These are phyloP conservation scores for Colletotrichum agaves DNA, from an alignment of 2,329 filamentous ascomycete genomes.

Conservation along the genomic window DNA sequence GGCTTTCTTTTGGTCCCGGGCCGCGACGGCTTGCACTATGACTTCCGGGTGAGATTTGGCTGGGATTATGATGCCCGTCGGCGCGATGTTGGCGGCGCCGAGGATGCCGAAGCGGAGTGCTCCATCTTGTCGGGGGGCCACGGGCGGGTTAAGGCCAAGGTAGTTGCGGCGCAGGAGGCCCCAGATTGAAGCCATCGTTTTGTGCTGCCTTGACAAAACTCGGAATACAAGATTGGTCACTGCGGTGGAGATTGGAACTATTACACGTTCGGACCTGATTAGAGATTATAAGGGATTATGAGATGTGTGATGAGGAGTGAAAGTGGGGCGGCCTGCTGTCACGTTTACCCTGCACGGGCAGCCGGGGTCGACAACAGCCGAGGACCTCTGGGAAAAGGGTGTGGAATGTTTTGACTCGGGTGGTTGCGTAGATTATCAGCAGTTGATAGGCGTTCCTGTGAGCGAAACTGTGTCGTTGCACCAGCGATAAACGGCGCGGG, in stretches of 20 bases:
- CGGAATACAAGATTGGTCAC: too few species aligned
- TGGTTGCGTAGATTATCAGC: too few species aligned
- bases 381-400: too few species aligned
- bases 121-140: conserved; percentile 15
- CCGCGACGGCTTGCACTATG: conserved; percentile 62
- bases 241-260: too few species aligned
- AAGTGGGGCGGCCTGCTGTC: too few species aligned
- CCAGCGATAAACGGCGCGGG: neutral
- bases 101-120: conserved; percentile 54
- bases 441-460: too few species aligned
- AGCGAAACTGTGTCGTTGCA: neutral
- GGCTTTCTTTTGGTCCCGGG: conserved; percentile 59
- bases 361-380: too few species aligned
- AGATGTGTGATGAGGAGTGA: too few species aligned
- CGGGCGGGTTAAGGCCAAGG: conserved; percentile 16
- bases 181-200: conserved; percentile 23
- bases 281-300: too few species aligned
- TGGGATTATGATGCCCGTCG: conserved; percentile 56
- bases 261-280: too few species aligned
- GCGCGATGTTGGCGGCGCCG: conserved; percentile 54
- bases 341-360: too few species aligned
- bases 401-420: too few species aligned
- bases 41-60: conserved; percentile 65
- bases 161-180: conserved; percentile 28
- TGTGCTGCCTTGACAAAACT: neutral